Percentiles rank a stretch among this genome's conserved stretches.
Evolutionary conservation across 2,329 filamentous ascomycete genomes (phyloP).

Genomic region (Hypoxylon sp.): DNA sequence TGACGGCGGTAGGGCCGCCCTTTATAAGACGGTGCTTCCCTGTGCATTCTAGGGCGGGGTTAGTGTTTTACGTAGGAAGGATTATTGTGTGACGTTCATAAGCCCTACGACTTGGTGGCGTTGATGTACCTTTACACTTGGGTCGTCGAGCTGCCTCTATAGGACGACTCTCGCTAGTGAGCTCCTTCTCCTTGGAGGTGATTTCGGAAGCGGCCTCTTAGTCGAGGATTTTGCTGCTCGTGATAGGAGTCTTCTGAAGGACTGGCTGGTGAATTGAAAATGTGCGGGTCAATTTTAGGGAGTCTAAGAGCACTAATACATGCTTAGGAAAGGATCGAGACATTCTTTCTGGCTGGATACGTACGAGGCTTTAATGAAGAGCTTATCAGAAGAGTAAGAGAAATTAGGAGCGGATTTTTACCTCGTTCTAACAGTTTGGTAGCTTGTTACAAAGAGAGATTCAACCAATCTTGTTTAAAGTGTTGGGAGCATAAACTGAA

Average conservation of each 20-base stretch:
- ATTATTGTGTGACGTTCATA: too few species aligned
- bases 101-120: too few species aligned
- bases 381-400: constrained; percentile 3
- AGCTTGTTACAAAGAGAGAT: too few species aligned
- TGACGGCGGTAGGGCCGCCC: too few species aligned
- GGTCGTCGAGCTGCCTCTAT: constrained; percentile 58
- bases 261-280: constrained; percentile 7
- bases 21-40: too few species aligned
- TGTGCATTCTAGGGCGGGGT: too few species aligned
- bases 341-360: constrained; percentile 25
- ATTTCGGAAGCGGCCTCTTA: constrained; percentile 58
- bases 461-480: too few species aligned
- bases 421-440: too few species aligned
- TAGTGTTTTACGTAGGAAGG: too few species aligned
- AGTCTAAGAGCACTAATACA: constrained; percentile 27
- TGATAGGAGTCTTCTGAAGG: constrained; percentile 4
- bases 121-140: constrained; percentile 57
- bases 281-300: constrained; percentile 3
- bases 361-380: background rate
- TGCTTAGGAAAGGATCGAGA: constrained; percentile 32
- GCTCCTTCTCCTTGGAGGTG: constrained; percentile 58
- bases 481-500: too few species aligned
- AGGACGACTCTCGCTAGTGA: constrained; percentile 57
- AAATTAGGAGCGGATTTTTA: too few species aligned
- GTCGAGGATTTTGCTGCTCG: constrained; percentile 41